Evolutionary conservation across 2,329 filamentous ascomycete genomes (phyloP), one percentile per base, ranked within the genome.

Genomic region (Stagonosporopsis chrysanthemi): DNA sequence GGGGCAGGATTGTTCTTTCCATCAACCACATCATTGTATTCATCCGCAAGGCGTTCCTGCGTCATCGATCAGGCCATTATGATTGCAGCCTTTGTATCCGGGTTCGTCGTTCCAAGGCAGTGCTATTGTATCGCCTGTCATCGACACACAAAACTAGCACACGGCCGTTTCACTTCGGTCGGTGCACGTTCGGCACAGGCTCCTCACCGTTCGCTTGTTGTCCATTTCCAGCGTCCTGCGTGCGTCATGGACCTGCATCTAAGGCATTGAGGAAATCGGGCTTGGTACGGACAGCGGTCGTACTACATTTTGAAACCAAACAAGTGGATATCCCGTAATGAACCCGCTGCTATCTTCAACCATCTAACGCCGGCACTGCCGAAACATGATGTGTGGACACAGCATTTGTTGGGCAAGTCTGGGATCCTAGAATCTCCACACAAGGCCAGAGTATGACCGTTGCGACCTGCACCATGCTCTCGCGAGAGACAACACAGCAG

Each of bases 341-440:
- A 57, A 35, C 29, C 36, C 53, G 43, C 38, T 38, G 31, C 24
- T 43, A 19, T 38, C 38, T 39, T 22, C 48, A 33, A 48, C 19
- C 29, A 36, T 40, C 39, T 15, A 49, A 48, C 26, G 38, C 38
- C 43, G 48, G 38, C 17, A 52, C 43, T 43, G 52, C 46, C 42
- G 54, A 57, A 52, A 52, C 54, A 23, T 41, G 38, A 38, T n/a
- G 12, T 44, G 48, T 8, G n/a, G 44, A 14, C 48, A 52, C 54
- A 52, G 49, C 54, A 52, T 52, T 49, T 57, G 54, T 57, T 57
- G 48, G 22, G 54, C 31, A 15, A 39, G 5, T 24, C 33, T 22
- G 26, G 11, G 26, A 43, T 43, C 49, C 54, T 57, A 19, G 38
- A 43, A 57, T 57, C 22, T 57, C 54, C 54, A 52, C 54, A 43